Conservation (phyloP, 345 rosid genomes). For the Dipteronia dyeriana region DNA sequence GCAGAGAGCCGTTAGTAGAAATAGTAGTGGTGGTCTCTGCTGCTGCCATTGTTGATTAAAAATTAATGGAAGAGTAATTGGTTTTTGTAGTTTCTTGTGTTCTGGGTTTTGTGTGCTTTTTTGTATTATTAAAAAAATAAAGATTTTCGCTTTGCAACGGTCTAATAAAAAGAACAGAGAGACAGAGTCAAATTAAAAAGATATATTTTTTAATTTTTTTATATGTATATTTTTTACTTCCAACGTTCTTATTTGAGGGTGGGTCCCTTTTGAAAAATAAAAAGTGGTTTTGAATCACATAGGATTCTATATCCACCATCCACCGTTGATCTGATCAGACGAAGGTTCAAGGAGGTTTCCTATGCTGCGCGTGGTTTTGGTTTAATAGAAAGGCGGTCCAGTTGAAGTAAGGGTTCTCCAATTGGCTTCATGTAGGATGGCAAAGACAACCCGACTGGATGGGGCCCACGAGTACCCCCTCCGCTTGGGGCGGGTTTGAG, state of each 20-base stretch:
- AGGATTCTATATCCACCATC: slow-evolving; percentile 35
- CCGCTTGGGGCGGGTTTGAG: too few relatives aligned
- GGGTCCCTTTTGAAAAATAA: slow-evolving; percentile 27
- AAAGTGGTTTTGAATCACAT: slow-evolving; percentile 15
- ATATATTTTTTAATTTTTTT: not conserved
- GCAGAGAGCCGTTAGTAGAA: slow-evolving; percentile 26
- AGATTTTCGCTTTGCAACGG: slow-evolving; percentile 41
- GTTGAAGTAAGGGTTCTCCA: too few relatives aligned
- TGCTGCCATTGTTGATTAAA: slow-evolving; percentile 42
- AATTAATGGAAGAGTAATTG: not conserved
- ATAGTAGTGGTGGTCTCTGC: slow-evolving; percentile 29
- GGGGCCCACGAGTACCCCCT: too few relatives aligned
- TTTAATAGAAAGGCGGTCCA: too few relatives aligned
- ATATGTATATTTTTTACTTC: not conserved
- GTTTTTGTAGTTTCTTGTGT: slow-evolving; percentile 16
- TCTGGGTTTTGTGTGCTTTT: not conserved
- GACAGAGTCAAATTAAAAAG: slow-evolving; percentile 8
- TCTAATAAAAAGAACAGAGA: slow-evolving; percentile 29
- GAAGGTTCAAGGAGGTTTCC: not conserved
- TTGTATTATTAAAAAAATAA: slow-evolving; percentile 11
- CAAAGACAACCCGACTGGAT: too few relatives aligned
- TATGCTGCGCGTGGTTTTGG: not conserved
- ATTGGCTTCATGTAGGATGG: too few relatives aligned
- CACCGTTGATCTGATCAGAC: slow-evolving; percentile 13
- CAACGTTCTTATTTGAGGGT: slow-evolving; percentile 39